Percentiles rank a stretch among this genome's conserved stretches.
Evolutionary conservation across 179 eudicot species (phyloP).

Genomic region (Patellifolia procumbens): DNA sequence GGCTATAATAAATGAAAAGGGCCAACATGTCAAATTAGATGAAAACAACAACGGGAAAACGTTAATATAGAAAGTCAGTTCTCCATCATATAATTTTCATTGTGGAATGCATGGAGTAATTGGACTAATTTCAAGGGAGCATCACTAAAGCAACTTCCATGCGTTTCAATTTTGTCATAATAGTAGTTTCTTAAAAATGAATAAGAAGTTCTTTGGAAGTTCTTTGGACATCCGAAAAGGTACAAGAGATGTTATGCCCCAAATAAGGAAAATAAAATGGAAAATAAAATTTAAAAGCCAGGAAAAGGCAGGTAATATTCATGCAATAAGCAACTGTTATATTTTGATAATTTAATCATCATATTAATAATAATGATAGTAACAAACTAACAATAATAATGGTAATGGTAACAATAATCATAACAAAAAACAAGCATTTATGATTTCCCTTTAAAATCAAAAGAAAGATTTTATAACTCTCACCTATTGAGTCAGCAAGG

Average conservation of each 20-base stretch:
- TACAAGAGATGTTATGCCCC: background rate
- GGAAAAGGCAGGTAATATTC: background rate
- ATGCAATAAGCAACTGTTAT: background rate
- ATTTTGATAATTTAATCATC: no score
- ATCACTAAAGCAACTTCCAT: background rate
- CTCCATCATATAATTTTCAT: no score
- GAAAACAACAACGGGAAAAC: background rate
- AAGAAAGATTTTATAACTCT: constrained; percentile 10
- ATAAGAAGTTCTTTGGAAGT: background rate
- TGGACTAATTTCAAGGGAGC: background rate
- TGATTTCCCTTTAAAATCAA: constrained; percentile 17
- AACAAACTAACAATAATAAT: no score
- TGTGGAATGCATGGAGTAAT: background rate
- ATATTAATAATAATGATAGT: background rate
- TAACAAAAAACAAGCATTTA: no score
- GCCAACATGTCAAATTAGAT: background rate
- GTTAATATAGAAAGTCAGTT: no score
- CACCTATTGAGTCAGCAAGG: constrained; percentile 89
- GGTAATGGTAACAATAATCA: no score
- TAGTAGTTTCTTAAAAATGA: background rate
- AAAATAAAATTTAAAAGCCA: background rate
- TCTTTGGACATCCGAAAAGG: background rate
- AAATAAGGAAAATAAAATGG: background rate
- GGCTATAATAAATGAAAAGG: background rate
- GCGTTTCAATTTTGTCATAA: no score